Conservation (phyloP, 2,329 filamentous ascomycete species). For the Neonectria ditissima region DNA sequence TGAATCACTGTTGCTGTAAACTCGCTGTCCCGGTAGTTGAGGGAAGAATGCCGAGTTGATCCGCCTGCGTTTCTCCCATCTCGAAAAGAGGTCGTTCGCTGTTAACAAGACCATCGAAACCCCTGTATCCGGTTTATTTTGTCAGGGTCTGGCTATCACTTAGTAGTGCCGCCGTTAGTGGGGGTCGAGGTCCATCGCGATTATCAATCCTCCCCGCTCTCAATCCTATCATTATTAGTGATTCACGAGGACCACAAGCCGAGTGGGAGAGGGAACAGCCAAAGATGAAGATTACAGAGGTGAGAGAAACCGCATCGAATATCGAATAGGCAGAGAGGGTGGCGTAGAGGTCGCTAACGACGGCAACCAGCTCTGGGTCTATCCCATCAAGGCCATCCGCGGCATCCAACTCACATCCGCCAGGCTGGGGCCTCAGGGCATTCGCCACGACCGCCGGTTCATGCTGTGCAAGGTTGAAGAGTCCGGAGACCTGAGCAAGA, state of each 20-base stretch:
- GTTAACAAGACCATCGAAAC: background rate
- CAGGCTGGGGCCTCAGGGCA: conserved; percentile 69
- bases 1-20: conserved; percentile 3
- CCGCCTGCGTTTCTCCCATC: conserved; percentile 1
- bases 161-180: conserved; percentile 11
- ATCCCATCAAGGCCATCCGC: conserved; percentile 80
- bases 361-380: conserved; percentile 68
- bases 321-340: no score
- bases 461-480: conserved; percentile 71
- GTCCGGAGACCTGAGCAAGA: conserved; percentile 60
- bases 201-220: conserved; percentile 34
- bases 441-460: conserved; percentile 75
- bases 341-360: conserved; percentile 11
- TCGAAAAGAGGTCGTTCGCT: background rate
- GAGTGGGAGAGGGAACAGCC: conserved; percentile 24
- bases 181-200: conserved; percentile 24
- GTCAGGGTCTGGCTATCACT: conserved; percentile 15
- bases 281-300: conserved; percentile 50
- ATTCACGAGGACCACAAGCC: conserved; percentile 19
- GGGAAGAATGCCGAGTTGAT: conserved; percentile 1
- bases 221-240: background rate
- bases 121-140: background rate
- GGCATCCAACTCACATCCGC: conserved; percentile 66
- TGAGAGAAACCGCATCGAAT: conserved; percentile 22
- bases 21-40: background rate